Evolutionary conservation across 1,139 yeast genomes (phyloP).

Genomic region (Diutina pseudorugosa): DNA sequence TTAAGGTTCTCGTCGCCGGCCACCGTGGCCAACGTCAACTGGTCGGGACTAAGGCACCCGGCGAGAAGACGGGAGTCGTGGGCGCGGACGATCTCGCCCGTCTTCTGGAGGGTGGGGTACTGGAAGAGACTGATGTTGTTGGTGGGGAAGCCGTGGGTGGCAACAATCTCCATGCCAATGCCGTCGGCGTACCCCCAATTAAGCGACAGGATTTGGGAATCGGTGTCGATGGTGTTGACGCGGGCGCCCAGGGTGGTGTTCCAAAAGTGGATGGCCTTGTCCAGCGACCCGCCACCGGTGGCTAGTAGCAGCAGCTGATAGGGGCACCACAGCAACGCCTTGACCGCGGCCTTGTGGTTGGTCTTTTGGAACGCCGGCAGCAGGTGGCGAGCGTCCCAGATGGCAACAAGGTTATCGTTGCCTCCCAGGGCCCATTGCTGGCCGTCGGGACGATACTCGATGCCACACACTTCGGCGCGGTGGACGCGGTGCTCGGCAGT

Average conservation of each 20-base stretch:
- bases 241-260: constrained; percentile 85
- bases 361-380: constrained; percentile 48
- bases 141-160: constrained; percentile 90
- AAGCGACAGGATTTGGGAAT: constrained; percentile 85
- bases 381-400: constrained; percentile 79
- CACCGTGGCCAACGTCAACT: constrained; percentile 80
- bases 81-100: constrained; percentile 78
- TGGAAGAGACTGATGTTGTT: constrained; percentile 77
- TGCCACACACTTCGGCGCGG: constrained; percentile 86
- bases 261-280: constrained; percentile 89
- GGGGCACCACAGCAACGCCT: constrained; percentile 95
- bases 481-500: constrained; percentile 48
- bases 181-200: constrained; percentile 78
- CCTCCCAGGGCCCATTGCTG: constrained; percentile 86
- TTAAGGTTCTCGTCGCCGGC: constrained; percentile 96
- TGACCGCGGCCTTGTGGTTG: constrained; percentile 87
- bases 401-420: constrained; percentile 83
- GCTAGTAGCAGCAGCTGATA: constrained; percentile 73
- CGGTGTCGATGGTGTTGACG: constrained; percentile 79
- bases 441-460: constrained; percentile 80
- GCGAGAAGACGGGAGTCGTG: constrained; percentile 84
- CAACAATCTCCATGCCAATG: constrained; percentile 74
- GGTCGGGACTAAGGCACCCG: constrained; percentile 84
- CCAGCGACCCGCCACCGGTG: constrained; percentile 94
- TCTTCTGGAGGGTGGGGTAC: constrained; percentile 76